phyloP scores from a whole-genome alignment of 257 asterid species.

The Solanum etuberosum region DNA sequence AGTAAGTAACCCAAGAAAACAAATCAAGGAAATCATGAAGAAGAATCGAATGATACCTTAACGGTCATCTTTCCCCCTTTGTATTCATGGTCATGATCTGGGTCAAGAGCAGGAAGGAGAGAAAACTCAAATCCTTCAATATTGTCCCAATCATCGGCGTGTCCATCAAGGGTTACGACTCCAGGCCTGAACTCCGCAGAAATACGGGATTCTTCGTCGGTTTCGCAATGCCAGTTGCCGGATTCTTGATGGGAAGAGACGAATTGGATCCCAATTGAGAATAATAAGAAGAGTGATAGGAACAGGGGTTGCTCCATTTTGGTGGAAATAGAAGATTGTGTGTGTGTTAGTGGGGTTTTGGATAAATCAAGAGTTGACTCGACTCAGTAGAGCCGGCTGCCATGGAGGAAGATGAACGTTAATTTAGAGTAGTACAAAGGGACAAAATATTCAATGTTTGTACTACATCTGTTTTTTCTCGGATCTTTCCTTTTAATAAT shows the following conservation, averaged over 20 bases:
- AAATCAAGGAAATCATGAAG: not conserved
- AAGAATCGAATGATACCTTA: slow-evolving; percentile 27
- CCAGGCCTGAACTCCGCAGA: slow-evolving; percentile 61
- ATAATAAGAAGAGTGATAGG: slow-evolving; percentile 3
- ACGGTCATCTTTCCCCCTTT: slow-evolving; percentile 60
- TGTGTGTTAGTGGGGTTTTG: not conserved
- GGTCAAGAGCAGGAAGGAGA: slow-evolving; percentile 76
- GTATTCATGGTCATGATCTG: slow-evolving; percentile 68
- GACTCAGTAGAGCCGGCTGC: not conserved
- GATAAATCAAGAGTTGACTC: not conserved
- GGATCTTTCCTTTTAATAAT: not conserved
- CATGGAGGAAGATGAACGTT: not conserved
- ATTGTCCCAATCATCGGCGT: slow-evolving; percentile 52
- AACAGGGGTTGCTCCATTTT: not conserved
- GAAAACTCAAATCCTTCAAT: slow-evolving; percentile 70
- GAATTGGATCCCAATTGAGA: slow-evolving; percentile 2
- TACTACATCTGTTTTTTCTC: not conserved
- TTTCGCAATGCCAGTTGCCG: slow-evolving; percentile 66
- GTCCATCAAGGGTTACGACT: slow-evolving; percentile 60
- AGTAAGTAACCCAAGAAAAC: not conserved
- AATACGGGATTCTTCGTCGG: slow-evolving; percentile 49
- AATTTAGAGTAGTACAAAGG: not conserved
- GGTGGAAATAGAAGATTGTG: not conserved
- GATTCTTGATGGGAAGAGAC: slow-evolving; percentile 55
- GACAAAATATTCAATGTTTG: not conserved